Conservation (phyloP, 805 yeast genomes). For the Ogataea pini region DNA sequence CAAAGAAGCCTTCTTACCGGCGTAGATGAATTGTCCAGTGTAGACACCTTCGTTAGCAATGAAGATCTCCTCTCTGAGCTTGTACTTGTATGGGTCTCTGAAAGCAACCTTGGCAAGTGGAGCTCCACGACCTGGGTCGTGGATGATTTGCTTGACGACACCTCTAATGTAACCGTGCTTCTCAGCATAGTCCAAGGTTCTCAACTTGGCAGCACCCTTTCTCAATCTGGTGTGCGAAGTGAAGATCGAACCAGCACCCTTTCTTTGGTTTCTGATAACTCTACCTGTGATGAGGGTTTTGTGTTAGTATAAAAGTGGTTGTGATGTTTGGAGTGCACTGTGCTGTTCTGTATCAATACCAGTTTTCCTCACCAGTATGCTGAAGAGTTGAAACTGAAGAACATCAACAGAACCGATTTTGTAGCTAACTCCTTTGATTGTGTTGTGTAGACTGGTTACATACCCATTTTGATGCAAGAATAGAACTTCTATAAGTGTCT, state of each 20-base stretch:
- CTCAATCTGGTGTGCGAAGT: slow-evolving; percentile 99
- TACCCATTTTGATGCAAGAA: slow-evolving; percentile 24
- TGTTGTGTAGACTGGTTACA: slow-evolving; percentile 9
- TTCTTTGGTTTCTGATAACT: slow-evolving; percentile 99
- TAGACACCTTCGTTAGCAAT: slow-evolving; percentile 99
- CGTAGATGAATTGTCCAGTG: slow-evolving; percentile 99
- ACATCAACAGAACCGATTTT: too few relatives aligned
- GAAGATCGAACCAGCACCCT: slow-evolving; percentile 99
- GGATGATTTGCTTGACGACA: slow-evolving; percentile 96
- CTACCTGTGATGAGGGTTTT: slow-evolving; percentile 59
- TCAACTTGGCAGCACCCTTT: slow-evolving; percentile 99
- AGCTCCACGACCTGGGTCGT: slow-evolving; percentile 99
- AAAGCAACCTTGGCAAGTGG: slow-evolving; percentile 98
- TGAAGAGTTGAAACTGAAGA: too few relatives aligned
- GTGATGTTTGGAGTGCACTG: neutral
- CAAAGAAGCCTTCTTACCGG: slow-evolving; percentile 97
- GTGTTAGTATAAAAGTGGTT: neutral
- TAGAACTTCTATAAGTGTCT: slow-evolving; percentile 16
- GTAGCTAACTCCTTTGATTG: too few relatives aligned
- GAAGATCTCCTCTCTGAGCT: slow-evolving; percentile 96
- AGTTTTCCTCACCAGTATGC: too few relatives aligned
- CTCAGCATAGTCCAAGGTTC: slow-evolving; percentile 99
- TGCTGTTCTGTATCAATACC: too few relatives aligned
- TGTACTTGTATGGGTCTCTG: slow-evolving; percentile 99
- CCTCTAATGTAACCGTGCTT: slow-evolving; percentile 99